Evolutionary conservation across 2,329 filamentous ascomycete species (phyloP), one percentile per base, ranked within the genome.

Genomic region (Penicillium paneum): DNA sequence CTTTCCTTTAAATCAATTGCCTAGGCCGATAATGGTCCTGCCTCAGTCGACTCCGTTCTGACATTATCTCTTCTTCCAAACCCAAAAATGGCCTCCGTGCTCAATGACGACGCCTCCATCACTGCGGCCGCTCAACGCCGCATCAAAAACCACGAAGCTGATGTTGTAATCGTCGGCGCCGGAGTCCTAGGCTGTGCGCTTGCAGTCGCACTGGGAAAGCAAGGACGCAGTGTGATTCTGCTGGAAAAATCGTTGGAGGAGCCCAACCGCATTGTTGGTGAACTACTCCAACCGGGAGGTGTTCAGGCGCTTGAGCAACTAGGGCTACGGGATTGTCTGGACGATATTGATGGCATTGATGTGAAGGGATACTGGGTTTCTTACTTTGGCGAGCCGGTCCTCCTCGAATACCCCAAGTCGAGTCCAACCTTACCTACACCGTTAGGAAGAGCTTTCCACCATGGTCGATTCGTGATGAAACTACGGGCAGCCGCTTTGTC

Each of bases 181-280:
- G 94, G 94, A 52, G 82, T 97, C 55, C 84, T 96, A 59, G 94
- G 94, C 38, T 96, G 91, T 72, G 90, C 92, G 19, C 79, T 91
- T 21, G 93, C 94, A 17, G 89, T 87, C 60, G 85, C 93, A 21
- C 81, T 97, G 42, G 92, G 89, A 55, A 87, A 89, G 65, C 94
- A 97, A 76, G 92, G 91, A 50, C 86, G 94, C 59, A 95, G 89
- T 71, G 92, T 99, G 26, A 82, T 97, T 26, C 79, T 99, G 48
- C 83, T 99, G 47, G 94, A 99, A 78, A 84, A 84, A 67, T 95
- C 86, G 76, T 79, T 97, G 75, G 91, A 91, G 74, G 88, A 97
- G 78, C 94, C 94, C 19, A 89, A 97, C 76, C 86, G 94, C 60
- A 99, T 99, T 63, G 91, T 99, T 44, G 94, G 94, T 65, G 94